Base-by-base conservation (phyloP, 495 filamentous ascomycete genomes). In the Pyronema omphalodes region DNA sequence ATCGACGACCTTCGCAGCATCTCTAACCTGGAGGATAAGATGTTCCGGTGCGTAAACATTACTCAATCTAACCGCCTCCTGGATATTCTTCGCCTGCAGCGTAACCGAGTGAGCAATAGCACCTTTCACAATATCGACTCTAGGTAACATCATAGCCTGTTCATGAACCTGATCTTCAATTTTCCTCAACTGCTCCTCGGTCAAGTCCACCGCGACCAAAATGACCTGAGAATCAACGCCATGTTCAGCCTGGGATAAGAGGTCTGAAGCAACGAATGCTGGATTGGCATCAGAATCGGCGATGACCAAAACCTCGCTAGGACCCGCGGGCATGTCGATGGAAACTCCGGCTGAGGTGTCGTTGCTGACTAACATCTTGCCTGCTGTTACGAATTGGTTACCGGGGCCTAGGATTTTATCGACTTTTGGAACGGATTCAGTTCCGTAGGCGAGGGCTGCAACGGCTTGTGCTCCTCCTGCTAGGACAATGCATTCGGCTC, bases 361-460 rank as follows among this genome's bases (percentile, higher is more conserved):
- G 68, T 96, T 98, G 65, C 81, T 80, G 7, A 98, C 91, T 54
- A 84, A 70, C 91, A 98, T 98, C 78, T 98, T 98, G 48, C 84
- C 91, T 0, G 93, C 91, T 0, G 91, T 98, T 29, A 98, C 93
- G 63, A 96, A 98, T 69, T 98, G 91, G 69, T 98, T 98, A 39
- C 91, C 91, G 1, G 91, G 91, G 1, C 91, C 91, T 4, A 98
- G 77, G 61, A 98, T 94, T 79, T 98, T 98, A 74, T 98, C 91
- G 14, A 96, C 93, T 71, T 98, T 98, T 65, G 71, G 85, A 55
- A 96, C 77, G 63, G 73, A 81, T 64, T 84, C 78, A 7, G 86
- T 93, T 23, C 86, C 86, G 60, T 91, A 83, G 12, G 86, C 85
- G 74, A 91, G 80, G 14, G 84, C 84, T 15, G 86, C 83, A 18